A percentile compares a stretch with the other conserved stretches of the same genome.
Evolutionary conservation across 2,329 filamentous ascomycete genomes (phyloP).

Genomic region (Bisporella sp.): DNA sequence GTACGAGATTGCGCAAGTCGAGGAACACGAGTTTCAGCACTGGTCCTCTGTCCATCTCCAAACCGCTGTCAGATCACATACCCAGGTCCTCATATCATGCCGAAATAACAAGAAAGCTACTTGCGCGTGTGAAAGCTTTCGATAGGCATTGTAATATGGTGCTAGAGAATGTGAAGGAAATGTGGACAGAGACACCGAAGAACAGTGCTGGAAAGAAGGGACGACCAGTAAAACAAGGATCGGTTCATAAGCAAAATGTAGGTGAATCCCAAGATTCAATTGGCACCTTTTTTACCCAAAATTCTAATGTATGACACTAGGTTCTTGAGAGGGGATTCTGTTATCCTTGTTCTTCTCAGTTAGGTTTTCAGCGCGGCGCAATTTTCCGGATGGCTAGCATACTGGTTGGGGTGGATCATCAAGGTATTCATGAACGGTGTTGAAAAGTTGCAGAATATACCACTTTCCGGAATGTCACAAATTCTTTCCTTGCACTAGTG

Average conservation of each 20-base stretch:
- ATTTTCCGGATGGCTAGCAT: background rate
- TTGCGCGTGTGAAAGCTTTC: conserved; percentile 96
- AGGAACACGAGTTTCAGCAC: conserved; percentile 75
- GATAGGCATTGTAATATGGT: conserved; percentile 99
- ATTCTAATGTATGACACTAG: conserved; percentile 14
- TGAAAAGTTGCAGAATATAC: background rate
- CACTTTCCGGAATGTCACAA: background rate
- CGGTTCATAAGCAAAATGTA: conserved; percentile 97
- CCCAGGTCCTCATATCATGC: conserved; percentile 93
- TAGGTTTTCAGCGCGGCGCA: conserved; percentile 14
- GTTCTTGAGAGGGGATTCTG: conserved; percentile 31
- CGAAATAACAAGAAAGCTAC: conserved; percentile 97
- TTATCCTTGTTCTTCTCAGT: conserved; percentile 30
- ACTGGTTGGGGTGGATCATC: background rate
- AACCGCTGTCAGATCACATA: conserved; percentile 89
- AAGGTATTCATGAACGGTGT: background rate
- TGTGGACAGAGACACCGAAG: conserved; percentile 95
- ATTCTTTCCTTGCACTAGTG: too few species aligned
- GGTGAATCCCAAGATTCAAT: conserved; percentile 27
- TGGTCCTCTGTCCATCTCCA: conserved; percentile 90
- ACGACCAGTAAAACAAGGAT: conserved; percentile 90
- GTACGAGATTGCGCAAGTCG: conserved; percentile 78
- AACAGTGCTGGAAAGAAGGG: conserved; percentile 83
- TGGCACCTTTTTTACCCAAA: too few species aligned
- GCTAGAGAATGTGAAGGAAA: conserved; percentile 94